Base-by-base conservation (phyloP, 345 rosid species). In the Litchi chinensis region DNA sequence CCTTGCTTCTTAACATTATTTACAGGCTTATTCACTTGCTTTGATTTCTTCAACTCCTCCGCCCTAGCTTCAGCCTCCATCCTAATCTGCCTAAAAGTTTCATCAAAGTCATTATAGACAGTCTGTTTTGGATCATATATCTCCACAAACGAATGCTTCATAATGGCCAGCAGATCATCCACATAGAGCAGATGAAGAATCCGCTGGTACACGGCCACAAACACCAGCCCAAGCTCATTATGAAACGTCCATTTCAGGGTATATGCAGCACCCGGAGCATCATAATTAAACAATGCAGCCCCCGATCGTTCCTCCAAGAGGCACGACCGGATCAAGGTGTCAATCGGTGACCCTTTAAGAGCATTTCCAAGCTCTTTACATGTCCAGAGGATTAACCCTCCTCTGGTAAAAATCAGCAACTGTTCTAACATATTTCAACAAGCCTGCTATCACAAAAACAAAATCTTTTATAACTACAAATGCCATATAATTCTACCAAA, bases 351-450 rank as follows among this genome's bases (percentile, higher is more conserved):
- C 7, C 99, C 98, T 81, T 83, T 93, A 11, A 96, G 87, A 74
- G 99, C 99, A 41, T 90, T 94, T 1, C 98, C 98, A 24, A 96
- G 89, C 91, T 94, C 98, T 77, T 92, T 96, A 77, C 95, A 96
- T 37, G 98, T 94, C 99, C 98, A 96, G 28, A 96, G 94, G 91
- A 94, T 94, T 83, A 96, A 84, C n/a, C 99, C 99, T 81, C 99
- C 98, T 77, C 97, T 83, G 0, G 99, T 96, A 79, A 96, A 96
- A 68, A 96, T 96, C 67, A 96, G 78, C 68, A 96, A 87, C 85
- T 96, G 99, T 80, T 96, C 99, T 82, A 96, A 86, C 99, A 96
- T 96, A 65, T 82, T 78, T 80, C 82, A 76, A 73, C 8, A 28
- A 68, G 65, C 86, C 93, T 88, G 82, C 69, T 43, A 73, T 63